Evolutionary conservation across 2,329 filamentous ascomycete species (phyloP).

Genomic region (Trichophaea hybrida): DNA sequence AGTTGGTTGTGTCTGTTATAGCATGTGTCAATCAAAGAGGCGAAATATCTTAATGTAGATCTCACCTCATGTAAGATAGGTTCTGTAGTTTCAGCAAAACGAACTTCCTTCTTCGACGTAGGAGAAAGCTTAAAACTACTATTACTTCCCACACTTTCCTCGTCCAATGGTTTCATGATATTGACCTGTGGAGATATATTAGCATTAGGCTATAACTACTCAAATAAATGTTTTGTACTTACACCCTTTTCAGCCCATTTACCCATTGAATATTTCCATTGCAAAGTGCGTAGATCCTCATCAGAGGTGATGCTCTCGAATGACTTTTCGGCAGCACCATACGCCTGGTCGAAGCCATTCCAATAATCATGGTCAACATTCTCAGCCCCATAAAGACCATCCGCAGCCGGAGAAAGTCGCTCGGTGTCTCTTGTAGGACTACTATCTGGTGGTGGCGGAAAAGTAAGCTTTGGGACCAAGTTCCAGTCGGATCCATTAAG

Average conservation of each 20-base stretch:
- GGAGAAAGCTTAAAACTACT: not conserved
- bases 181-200: not conserved
- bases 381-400: slow-evolving; percentile 10
- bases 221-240: not conserved
- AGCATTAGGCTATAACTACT: not conserved
- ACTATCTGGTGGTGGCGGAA: not conserved
- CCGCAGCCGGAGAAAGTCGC: not conserved
- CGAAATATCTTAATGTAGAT: not conserved
- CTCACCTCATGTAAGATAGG: not conserved
- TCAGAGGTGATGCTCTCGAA: slow-evolving; percentile 2
- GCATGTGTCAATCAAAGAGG: not conserved
- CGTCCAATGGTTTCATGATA: slow-evolving; percentile 16
- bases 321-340: slow-evolving; percentile 6
- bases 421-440: slow-evolving; percentile 1
- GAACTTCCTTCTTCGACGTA: slow-evolving; percentile 9
- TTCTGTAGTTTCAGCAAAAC: not conserved
- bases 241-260: slow-evolving; percentile 20
- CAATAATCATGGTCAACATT: slow-evolving; percentile 8
- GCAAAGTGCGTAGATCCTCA: not conserved
- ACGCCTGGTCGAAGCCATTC: slow-evolving; percentile 16
- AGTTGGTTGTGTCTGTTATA: slow-evolving; percentile 6
- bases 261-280: slow-evolving; percentile 14
- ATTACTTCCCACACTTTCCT: slow-evolving; percentile 11
- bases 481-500: not conserved
- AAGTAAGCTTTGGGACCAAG: not conserved